phyloP scores from a whole-genome alignment of 2,329 filamentous ascomycete genomes.

The Dothistroma septosporum region DNA sequence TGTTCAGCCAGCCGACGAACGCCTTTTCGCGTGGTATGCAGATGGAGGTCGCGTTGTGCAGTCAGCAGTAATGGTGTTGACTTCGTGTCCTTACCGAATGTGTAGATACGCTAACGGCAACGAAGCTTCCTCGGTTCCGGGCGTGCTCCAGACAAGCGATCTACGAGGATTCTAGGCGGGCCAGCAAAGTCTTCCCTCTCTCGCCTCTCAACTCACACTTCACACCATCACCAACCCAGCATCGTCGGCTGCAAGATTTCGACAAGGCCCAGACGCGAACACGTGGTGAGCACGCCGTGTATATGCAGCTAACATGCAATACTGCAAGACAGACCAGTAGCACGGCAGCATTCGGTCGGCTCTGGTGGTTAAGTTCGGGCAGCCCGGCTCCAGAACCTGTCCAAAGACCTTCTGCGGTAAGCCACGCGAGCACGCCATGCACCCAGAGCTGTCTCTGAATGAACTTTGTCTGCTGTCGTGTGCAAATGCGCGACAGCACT shows the following conservation, averaged over 20 bases:
- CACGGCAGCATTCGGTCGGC: neutral
- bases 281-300: neutral
- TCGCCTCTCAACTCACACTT: neutral
- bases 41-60: neutral
- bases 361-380: neutral
- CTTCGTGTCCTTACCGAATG: neutral
- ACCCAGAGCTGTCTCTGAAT: neutral
- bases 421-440: conserved; percentile 5
- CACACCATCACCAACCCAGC: neutral
- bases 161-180: too few relatives aligned
- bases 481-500: neutral
- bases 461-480: neutral
- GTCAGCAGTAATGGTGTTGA: neutral
- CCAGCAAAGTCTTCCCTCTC: too few relatives aligned
- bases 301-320: neutral
- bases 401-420: neutral
- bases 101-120: neutral
- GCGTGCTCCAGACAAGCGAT: neutral
- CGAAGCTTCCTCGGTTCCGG: neutral
- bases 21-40: neutral
- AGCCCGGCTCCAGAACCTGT: neutral
- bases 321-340: neutral
- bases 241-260: neutral
- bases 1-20: neutral
- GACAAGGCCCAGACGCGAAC: neutral